Evolutionary conservation across 2,329 filamentous ascomycete species (phyloP).

Genomic region (Meredithiella fracta): DNA sequence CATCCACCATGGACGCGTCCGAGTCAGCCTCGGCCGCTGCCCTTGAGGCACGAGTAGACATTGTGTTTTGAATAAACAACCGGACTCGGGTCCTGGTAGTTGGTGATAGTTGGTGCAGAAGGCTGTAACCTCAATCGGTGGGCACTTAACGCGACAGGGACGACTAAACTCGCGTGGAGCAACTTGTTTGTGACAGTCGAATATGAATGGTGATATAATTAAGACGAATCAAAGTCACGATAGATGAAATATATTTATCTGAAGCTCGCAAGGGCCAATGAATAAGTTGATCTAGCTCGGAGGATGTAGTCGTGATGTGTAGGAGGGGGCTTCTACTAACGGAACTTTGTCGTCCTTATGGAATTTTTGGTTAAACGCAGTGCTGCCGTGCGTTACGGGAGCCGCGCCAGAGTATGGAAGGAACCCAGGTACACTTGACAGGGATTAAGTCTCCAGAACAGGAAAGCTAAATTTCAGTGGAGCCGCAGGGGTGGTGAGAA

Average conservation of each 20-base stretch:
- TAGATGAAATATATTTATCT: neutral
- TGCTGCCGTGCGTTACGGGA: neutral
- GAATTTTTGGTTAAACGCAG: neutral
- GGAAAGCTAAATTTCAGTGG: neutral
- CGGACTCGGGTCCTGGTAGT: constrained; percentile 13
- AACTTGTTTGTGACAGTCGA: neutral
- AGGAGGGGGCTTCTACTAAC: neutral
- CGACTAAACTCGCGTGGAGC: constrained; percentile 1
- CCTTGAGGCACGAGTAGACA: constrained; percentile 39
- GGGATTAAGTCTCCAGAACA: neutral
- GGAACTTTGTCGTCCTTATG: neutral
- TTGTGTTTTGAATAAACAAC: constrained; percentile 20
- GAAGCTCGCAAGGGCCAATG: neutral
- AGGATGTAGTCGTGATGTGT: neutral
- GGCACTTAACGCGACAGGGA: constrained; percentile 37
- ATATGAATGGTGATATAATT: neutral
- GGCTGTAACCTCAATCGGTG: constrained; percentile 11
- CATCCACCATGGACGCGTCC: constrained; percentile 49
- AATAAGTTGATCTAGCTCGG: neutral
- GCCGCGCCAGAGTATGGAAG: neutral
- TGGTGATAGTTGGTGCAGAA: constrained; percentile 14
- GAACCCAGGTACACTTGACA: neutral
- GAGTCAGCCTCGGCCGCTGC: constrained; percentile 34
- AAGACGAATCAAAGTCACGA: neutral
- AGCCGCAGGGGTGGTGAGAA: too few species aligned